Conservation (phyloP, 2,329 filamentous ascomycete genomes). For the Podosphaera leucotricha region DNA sequence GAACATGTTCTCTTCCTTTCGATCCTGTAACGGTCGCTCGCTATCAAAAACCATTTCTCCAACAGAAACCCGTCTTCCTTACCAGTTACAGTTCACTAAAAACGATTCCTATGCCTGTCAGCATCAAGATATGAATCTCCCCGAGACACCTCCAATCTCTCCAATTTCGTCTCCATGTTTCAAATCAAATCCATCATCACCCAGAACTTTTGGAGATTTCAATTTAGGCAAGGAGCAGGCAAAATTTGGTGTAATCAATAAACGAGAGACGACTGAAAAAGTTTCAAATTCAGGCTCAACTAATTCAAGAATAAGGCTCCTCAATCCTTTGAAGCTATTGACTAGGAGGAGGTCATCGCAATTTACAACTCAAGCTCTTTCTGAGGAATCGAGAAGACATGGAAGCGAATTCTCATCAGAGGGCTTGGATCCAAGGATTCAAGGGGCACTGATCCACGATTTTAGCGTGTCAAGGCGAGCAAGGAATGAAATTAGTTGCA, state of each 20-base stretch:
- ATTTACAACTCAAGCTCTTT: slow-evolving; percentile 12
- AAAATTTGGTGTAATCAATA: neutral
- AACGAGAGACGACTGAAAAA: neutral
- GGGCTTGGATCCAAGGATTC: slow-evolving; percentile 38
- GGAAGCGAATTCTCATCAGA: slow-evolving; percentile 12
- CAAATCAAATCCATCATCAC: neutral
- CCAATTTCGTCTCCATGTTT: neutral
- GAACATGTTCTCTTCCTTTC: neutral
- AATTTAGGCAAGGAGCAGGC: neutral
- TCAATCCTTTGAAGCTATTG: slow-evolving; percentile 6
- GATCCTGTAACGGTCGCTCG: neutral
- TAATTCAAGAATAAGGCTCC: slow-evolving; percentile 15
- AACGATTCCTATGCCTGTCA: neutral
- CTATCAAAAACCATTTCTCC: neutral
- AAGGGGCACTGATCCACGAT: slow-evolving; percentile 39
- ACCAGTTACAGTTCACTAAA: neutral
- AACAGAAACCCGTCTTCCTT: neutral
- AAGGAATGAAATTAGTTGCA: slow-evolving; percentile 13
- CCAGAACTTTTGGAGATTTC: neutral
- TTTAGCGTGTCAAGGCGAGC: slow-evolving; percentile 34
- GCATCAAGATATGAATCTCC: neutral
- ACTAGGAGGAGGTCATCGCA: slow-evolving; percentile 15
- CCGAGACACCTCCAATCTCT: neutral
- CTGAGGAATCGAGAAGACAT: slow-evolving; percentile 8
- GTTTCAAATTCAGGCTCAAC: slow-evolving; percentile 3